Evolutionary conservation across 2,329 filamentous ascomycete genomes (phyloP).

Genomic region (Cercospora zeina): DNA sequence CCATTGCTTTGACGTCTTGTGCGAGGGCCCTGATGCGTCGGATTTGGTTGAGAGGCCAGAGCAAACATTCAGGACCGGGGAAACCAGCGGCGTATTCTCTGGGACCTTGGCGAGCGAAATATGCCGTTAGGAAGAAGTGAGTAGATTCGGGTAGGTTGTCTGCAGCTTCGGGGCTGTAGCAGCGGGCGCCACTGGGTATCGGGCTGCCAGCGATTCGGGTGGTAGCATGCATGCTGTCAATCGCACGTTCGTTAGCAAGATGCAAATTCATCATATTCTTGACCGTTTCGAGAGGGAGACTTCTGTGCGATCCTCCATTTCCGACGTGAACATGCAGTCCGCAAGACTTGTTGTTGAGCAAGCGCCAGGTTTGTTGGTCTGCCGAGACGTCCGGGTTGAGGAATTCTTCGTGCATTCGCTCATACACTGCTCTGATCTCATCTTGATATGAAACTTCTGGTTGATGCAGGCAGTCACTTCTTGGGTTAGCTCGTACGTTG

Average conservation of each 20-base stretch:
- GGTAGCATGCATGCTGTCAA: conserved; percentile 34
- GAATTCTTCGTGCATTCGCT: conserved; percentile 20
- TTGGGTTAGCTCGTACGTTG: not conserved
- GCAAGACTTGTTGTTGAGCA: conserved; percentile 31
- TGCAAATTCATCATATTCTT: conserved; percentile 35
- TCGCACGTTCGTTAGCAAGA: conserved; percentile 36
- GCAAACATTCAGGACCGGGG: not conserved
- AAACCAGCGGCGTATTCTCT: not conserved
- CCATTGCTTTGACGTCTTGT: not conserved
- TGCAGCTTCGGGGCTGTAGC: not conserved
- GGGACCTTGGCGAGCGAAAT: not conserved
- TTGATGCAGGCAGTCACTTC: conserved; percentile 3
- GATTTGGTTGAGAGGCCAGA: not conserved
- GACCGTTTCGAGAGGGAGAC: conserved; percentile 32
- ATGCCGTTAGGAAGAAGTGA: not conserved
- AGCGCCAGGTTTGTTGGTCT: conserved; percentile 19
- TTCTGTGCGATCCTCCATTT: conserved; percentile 25
- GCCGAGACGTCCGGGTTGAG: not conserved
- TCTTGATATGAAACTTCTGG: conserved; percentile 19
- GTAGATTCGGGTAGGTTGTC: not conserved
- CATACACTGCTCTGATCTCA: conserved; percentile 26
- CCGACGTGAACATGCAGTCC: conserved; percentile 41
- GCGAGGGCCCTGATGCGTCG: not conserved
- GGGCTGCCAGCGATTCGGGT: conserved; percentile 25
- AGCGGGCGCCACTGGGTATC: not conserved